These are phyloP conservation scores for Cystofilobasidium capitatum DNA, from an alignment of 768 basidiomycete genomes.

Conservation along the genomic window DNA sequence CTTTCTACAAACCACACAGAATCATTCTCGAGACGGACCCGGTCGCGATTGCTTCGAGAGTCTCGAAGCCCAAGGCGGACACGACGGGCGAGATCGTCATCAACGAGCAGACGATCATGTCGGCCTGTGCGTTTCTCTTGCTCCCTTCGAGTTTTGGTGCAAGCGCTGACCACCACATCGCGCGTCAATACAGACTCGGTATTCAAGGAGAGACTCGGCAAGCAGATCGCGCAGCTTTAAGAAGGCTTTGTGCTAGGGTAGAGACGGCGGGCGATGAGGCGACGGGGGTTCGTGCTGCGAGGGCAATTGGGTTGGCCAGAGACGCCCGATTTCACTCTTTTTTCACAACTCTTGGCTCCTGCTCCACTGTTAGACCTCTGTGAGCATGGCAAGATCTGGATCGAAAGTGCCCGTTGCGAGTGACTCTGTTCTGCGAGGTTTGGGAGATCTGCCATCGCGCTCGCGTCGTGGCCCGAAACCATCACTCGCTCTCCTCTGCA, in stretches of 20 bases:
- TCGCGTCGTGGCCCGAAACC: too few relatives aligned
- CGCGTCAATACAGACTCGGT: conserved; percentile 32
- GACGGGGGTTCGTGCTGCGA: too few relatives aligned
- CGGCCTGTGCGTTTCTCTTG: conserved; percentile 60
- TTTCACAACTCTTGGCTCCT: too few relatives aligned
- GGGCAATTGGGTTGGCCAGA: too few relatives aligned
- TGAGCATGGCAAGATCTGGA: too few relatives aligned
- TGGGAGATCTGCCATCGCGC: too few relatives aligned
- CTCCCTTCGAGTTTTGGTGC: neutral
- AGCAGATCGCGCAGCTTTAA: conserved; percentile 38
- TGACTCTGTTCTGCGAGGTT: too few relatives aligned
- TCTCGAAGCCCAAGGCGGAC: conserved; percentile 84
- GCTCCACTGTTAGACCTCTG: too few relatives aligned
- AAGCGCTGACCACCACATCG: neutral
- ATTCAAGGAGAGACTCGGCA: conserved; percentile 36
- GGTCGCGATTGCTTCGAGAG: conserved; percentile 86
- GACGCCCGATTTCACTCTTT: too few relatives aligned
- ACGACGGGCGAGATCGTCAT: conserved; percentile 84
- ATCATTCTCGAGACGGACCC: conserved; percentile 96
- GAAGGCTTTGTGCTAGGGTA: neutral
- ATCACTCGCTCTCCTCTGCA: too few relatives aligned
- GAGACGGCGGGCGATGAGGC: too few relatives aligned
- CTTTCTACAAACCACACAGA: conserved; percentile 42
- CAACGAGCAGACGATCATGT: conserved; percentile 94
- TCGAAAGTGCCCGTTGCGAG: too few relatives aligned